Conservation (phyloP, 441 rosid genomes). For the Theobroma grandiflorum region DNA sequence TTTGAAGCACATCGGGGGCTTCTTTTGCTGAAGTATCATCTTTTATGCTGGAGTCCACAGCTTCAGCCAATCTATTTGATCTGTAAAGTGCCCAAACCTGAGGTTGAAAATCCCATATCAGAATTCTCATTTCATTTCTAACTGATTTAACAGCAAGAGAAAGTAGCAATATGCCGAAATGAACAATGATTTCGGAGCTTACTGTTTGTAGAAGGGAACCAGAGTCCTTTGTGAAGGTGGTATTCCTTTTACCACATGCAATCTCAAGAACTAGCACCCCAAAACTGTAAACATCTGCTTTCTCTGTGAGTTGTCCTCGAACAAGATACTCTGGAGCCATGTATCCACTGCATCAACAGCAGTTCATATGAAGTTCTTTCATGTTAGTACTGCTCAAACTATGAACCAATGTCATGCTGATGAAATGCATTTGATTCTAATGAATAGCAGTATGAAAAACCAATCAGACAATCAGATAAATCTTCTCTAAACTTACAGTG, state of each 20-base stretch:
- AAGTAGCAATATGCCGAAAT: neutral
- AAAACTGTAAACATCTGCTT: slow-evolving; percentile 83
- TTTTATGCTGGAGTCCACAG: slow-evolving; percentile 50
- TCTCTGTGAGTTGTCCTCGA: slow-evolving; percentile 79
- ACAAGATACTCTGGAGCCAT: slow-evolving; percentile 86
- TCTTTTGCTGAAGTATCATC: slow-evolving; percentile 49
- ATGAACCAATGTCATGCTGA: neutral
- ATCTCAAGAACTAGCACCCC: slow-evolving; percentile 76
- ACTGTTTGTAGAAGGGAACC: slow-evolving; percentile 69
- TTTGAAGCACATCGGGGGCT: slow-evolving; percentile 55
- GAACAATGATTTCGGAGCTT: slow-evolving; percentile 25
- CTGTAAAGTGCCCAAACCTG: slow-evolving; percentile 76
- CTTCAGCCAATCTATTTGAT: slow-evolving; percentile 52
- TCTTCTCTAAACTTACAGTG: slow-evolving; percentile 50
- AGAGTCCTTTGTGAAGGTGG: slow-evolving; percentile 43
- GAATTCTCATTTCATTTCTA: neutral
- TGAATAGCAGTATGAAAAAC: neutral
- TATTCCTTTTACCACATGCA: slow-evolving; percentile 64
- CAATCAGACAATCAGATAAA: neutral
- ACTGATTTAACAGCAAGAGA: slow-evolving; percentile 1
- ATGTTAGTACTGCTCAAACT: neutral
- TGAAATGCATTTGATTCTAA: neutral
- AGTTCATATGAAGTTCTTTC: neutral
- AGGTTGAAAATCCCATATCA: neutral
- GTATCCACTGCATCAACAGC: slow-evolving; percentile 62